phyloP scores from a whole-genome alignment of 2,329 filamentous ascomycete genomes.

The Penicillium palitans region DNA sequence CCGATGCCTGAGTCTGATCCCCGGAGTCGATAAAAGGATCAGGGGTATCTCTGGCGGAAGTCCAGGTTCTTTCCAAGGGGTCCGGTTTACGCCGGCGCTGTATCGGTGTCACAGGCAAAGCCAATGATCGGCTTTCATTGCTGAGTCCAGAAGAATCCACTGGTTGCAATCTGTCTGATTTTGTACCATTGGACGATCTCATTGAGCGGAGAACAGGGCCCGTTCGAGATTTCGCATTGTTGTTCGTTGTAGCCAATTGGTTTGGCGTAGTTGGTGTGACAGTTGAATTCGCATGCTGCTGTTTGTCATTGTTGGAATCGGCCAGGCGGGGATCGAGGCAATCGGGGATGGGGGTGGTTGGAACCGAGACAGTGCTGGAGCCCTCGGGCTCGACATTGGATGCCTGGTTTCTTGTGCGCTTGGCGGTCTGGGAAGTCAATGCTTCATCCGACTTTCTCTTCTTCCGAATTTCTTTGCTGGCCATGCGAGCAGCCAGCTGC shows the following conservation, averaged over 20 bases:
- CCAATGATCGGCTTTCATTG: neutral
- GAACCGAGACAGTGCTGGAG: constrained; percentile 1
- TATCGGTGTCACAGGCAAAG: constrained; percentile 17
- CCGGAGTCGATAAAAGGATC: constrained; percentile 23
- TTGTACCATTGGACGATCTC: neutral
- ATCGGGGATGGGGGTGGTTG: constrained; percentile 15
- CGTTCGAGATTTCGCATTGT: neutral
- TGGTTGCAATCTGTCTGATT: neutral
- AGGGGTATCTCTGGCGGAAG: constrained; percentile 10
- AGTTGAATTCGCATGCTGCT: neutral
- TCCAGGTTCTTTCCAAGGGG: neutral
- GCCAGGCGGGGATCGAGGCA: constrained; percentile 35
- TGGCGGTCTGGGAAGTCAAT: constrained; percentile 2
- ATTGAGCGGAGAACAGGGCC: neutral
- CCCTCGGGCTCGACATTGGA: neutral
- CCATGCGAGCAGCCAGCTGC: constrained; percentile 75
- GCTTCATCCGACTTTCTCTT: constrained; percentile 43
- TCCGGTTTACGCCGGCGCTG: constrained; percentile 1
- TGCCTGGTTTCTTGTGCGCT: constrained; percentile 8
- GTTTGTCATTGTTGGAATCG: constrained; percentile 13
- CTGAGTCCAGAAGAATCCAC: neutral
- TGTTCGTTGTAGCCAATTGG: neutral
- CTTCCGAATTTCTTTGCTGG: constrained; percentile 69
- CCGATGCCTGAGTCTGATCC: constrained; percentile 3
- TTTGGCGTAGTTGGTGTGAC: constrained; percentile 6